These are phyloP conservation scores for Volvox africanus DNA, from an alignment of 139 green algal genomes.

Conservation along the genomic window DNA sequence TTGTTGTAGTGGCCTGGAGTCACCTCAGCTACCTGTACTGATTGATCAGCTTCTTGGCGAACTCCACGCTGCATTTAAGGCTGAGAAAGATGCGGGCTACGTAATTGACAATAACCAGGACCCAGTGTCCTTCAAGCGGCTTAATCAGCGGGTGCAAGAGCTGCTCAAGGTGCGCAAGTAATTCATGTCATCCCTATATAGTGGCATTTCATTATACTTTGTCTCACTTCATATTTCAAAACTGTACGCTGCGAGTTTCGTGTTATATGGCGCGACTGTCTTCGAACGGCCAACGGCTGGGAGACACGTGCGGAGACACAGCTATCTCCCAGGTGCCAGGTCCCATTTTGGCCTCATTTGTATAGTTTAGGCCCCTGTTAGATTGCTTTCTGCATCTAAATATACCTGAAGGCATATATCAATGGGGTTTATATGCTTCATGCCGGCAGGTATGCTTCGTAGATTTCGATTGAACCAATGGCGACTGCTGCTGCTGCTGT, in stretches of 20 bases:
- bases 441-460: too few relatives aligned
- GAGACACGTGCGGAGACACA: too few relatives aligned
- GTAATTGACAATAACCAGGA: neutral
- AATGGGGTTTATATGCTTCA: too few relatives aligned
- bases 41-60: slow-evolving; percentile 5
- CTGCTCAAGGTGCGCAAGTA: slow-evolving; percentile 1
- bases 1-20: neutral
- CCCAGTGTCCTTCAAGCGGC: slow-evolving; percentile 13
- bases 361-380: neutral
- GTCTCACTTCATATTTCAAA: too few relatives aligned
- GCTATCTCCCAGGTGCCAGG: neutral
- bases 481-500: neutral
- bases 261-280: too few relatives aligned
- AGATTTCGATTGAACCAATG: neutral
- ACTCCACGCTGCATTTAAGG: neutral
- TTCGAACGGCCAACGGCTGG: too few relatives aligned
- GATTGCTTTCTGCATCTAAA: neutral
- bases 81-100: slow-evolving; percentile 21
- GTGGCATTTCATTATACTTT: too few relatives aligned
- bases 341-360: neutral
- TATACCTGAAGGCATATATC: neutral
- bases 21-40: neutral
- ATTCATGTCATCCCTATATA: too few relatives aligned
- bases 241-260: too few relatives aligned
- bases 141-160: slow-evolving; percentile 10